Evolutionary conservation across 768 basidiomycete species (phyloP).

Genomic region (Trametes gibbosa): DNA sequence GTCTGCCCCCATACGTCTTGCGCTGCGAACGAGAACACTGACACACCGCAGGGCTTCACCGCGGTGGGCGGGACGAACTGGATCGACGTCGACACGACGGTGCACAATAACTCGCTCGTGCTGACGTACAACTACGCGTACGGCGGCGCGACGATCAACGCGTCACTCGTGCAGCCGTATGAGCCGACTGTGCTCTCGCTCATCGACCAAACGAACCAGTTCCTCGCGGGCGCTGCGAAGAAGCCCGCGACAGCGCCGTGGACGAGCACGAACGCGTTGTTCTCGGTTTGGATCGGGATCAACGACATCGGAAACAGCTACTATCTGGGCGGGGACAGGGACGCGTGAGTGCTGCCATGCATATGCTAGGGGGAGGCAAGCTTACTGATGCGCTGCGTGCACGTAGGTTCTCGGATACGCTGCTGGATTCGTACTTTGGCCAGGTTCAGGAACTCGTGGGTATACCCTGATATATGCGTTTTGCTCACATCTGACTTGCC

Average conservation of each 20-base stretch:
- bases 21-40: too few relatives aligned
- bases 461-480: not conserved
- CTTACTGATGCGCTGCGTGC: not conserved
- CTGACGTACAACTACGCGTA: slow-evolving; percentile 67
- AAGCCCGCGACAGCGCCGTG: slow-evolving; percentile 54
- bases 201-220: slow-evolving; percentile 61
- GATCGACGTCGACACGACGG: slow-evolving; percentile 52
- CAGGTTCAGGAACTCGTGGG: slow-evolving; percentile 48
- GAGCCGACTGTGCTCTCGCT: slow-evolving; percentile 49
- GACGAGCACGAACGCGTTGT: slow-evolving; percentile 55
- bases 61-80: slow-evolving; percentile 58
- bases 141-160: slow-evolving; percentile 65
- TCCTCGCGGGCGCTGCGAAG: slow-evolving; percentile 43
- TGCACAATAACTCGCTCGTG: slow-evolving; percentile 51
- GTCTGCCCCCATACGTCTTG: not conserved
- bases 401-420: slow-evolving; percentile 44
- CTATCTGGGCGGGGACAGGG: slow-evolving; percentile 43
- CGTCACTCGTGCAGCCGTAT: slow-evolving; percentile 53
- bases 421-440: slow-evolving; percentile 49
- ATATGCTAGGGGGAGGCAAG: not conserved
- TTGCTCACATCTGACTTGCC: not conserved
- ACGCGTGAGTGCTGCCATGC: slow-evolving; percentile 38
- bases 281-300: slow-evolving; percentile 71
- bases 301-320: slow-evolving; percentile 66
- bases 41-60: slow-evolving; percentile 38